A percentile compares a stretch with the other conserved stretches of the same genome.
Conservation (phyloP, 805 yeast genomes). For the Metschnikowia proteae region DNA sequence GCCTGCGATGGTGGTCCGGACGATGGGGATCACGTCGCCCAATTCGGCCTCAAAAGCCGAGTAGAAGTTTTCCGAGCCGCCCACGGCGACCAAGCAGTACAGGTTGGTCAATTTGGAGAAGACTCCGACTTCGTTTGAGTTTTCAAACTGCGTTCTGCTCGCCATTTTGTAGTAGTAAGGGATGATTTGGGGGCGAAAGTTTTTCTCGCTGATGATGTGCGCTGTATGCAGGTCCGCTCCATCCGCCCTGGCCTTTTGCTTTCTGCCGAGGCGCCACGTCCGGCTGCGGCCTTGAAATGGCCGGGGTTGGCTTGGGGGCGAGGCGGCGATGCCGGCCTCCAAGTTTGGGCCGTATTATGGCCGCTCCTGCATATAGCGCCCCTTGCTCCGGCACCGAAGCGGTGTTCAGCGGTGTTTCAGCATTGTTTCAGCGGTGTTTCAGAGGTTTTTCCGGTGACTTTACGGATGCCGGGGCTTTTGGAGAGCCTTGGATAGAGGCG, state of each 20-base stretch:
- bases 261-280: background rate
- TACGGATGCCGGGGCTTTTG: no score
- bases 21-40: constrained; percentile 94
- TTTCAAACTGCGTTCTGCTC: constrained; percentile 75
- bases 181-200: background rate
- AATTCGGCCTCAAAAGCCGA: constrained; percentile 97
- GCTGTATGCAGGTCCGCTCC: constrained; percentile 1
- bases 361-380: no score
- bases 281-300: no score
- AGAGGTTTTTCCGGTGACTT: no score
- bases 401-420: no score
- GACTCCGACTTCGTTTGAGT: constrained; percentile 89
- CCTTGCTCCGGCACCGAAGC: no score
- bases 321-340: no score
- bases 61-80: constrained; percentile 81
- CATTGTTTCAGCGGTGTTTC: no score
- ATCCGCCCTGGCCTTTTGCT: background rate
- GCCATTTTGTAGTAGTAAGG: constrained; percentile 43
- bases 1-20: constrained; percentile 97
- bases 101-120: constrained; percentile 94
- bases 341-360: no score
- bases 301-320: no score
- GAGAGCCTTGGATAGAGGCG: no score
- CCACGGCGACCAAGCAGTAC: constrained; percentile 93
- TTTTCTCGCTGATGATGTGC: background rate